Base-by-base conservation (phyloP, 495 filamentous ascomycete species). In the Xylaria flabelliformis region DNA sequence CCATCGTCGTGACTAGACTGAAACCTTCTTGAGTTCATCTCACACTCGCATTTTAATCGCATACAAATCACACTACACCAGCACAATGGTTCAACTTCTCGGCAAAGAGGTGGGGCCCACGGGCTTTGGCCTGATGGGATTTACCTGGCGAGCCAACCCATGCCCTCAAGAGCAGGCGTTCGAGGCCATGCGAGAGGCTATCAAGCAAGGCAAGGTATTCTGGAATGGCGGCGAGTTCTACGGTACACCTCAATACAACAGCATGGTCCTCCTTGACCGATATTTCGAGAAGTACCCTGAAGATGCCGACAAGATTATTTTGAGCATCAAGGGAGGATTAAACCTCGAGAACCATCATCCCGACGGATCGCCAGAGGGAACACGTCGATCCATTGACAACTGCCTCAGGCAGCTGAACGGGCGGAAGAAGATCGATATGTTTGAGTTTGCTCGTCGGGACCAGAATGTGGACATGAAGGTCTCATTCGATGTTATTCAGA, bases 161-260 rank as follows among this genome's bases (percentile, higher is more conserved):
- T 82, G 85, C 2, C 75, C 90, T 3, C 79, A 90, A 44, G 87
- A 90, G 39, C 84, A 90, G 76, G 86, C 90, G 72, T 90, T 95
- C 77, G 86, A 87, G 70, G 87, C 91, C 8, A 85, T 96, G 82
- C 88, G 87, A 72, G 85, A 89, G 26, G 85, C 93, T 17, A 84
- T 96, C 62, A 76, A 83, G n/a, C 81, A 83, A 13, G 92, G 93
- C 41, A 79, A 86, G 85, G 80, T 91, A 80, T 89, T 93, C 80
- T 95, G 92, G 92, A 95, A 95, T 77, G 93, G 86, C 55, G 92
- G 91, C 74, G 91, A 94, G 73, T 86, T 97, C 76, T 97, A 97
- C 81, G 93, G 93, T 58, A 84, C 89, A 0, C 87, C 88, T 1
- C 87, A 91, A 32, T 83, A 85, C 83, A 94, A 95, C 84, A 88